Percentiles rank a stretch among this genome's conserved stretches.
Conservation (phyloP, 352 stramenopile species). For the Pythium phragmitis region DNA sequence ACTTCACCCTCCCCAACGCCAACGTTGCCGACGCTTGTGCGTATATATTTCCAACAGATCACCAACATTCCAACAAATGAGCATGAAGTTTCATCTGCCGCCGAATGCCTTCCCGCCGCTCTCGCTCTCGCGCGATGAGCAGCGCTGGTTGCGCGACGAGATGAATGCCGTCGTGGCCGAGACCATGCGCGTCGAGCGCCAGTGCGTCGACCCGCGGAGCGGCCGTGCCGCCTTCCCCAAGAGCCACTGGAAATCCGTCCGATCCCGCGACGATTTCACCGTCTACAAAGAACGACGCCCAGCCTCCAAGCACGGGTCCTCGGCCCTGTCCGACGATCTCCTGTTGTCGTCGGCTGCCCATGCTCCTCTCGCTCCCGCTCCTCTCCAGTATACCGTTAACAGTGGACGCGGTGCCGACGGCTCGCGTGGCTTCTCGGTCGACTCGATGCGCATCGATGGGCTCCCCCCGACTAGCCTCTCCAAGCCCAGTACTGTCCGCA, state of each 20-base stretch:
- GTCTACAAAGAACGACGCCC: conserved; percentile 33
- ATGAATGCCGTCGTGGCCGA: conserved; percentile 40
- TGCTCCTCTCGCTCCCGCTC: neutral
- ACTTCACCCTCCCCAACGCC: neutral
- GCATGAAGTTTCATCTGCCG: conserved; percentile 49
- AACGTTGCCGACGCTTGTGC: neutral
- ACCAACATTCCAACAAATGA: conserved; percentile 1
- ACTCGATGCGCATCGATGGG: conserved; percentile 19
- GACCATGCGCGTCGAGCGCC: conserved; percentile 40
- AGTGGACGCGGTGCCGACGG: neutral
- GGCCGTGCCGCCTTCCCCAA: conserved; percentile 28
- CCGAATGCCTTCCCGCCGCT: conserved; percentile 34
- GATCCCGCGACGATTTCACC: conserved; percentile 23
- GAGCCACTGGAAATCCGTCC: conserved; percentile 39
- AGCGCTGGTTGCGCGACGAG: conserved; percentile 33
- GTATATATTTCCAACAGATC: neutral
- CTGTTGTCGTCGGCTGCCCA: neutral
- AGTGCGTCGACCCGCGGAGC: conserved; percentile 28
- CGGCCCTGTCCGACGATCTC: neutral
- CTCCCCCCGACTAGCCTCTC: neutral
- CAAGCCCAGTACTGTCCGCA: conserved; percentile 6
- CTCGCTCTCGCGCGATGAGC: conserved; percentile 29
- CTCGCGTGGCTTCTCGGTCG: conserved; percentile 14
- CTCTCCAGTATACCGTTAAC: too few relatives aligned
- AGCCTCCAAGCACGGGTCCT: neutral